These are phyloP conservation scores for Asterochloris erici DNA, from an alignment of 139 green algal genomes.

Conservation along the genomic window DNA sequence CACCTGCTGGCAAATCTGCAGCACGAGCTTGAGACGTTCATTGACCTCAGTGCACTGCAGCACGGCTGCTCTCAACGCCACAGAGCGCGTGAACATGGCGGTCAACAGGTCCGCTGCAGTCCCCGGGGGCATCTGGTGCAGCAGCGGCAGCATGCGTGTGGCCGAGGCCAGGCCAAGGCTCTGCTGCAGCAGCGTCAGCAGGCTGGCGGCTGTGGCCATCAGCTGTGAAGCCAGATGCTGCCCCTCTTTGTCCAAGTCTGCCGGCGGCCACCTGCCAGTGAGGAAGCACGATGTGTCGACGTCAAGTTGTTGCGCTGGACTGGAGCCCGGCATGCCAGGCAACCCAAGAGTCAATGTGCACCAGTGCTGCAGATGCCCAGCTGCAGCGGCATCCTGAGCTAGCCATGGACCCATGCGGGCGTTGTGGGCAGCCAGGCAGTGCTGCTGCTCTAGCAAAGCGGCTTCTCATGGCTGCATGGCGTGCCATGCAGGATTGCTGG, in stretches of 20 bases:
- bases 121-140: conserved; percentile 32
- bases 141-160: neutral
- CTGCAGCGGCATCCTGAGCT: no score
- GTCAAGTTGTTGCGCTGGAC: no score
- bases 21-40: conserved; percentile 18
- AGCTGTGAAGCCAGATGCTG: neutral
- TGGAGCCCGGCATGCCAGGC: no score
- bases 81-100: conserved; percentile 18
- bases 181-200: neutral
- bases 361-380: no score
- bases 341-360: no score
- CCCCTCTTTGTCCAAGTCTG: neutral
- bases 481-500: no score
- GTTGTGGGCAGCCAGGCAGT: no score
- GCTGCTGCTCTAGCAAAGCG: no score
- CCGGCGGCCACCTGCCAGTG: no score
- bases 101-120: conserved; percentile 44
- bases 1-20: conserved; percentile 17
- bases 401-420: no score
- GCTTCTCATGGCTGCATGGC: no score
- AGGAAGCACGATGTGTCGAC: no score
- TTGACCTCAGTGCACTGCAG: conserved; percentile 27
- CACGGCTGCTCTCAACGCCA: conserved; percentile 24
- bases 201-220: neutral
- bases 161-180: neutral